A percentile compares a stretch with the other conserved stretches of the same genome.
Conservation (phyloP, 2,329 filamentous ascomycete species). For the Rosellinia necatrix region DNA sequence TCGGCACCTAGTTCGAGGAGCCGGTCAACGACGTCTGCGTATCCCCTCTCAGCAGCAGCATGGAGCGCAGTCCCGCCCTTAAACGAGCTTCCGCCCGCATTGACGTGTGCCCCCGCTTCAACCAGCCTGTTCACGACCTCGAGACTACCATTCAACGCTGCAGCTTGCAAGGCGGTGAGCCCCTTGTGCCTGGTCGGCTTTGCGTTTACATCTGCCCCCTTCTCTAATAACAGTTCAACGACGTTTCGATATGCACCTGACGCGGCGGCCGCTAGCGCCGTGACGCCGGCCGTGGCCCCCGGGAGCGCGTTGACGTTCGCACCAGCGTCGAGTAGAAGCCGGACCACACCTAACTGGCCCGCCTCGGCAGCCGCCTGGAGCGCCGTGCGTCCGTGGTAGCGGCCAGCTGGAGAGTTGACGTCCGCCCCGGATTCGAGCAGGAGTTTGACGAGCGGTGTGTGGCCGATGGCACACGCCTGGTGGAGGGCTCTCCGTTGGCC, state of each 20-base stretch:
- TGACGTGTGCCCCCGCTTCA: constrained; percentile 37
- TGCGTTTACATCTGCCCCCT: constrained; percentile 42
- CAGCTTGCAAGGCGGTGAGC: constrained; percentile 47
- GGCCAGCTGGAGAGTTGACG: constrained; percentile 37
- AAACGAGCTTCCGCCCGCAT: constrained; percentile 41
- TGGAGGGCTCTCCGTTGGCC: constrained; percentile 45
- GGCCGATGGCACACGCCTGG: constrained; percentile 38
- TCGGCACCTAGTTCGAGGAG: constrained; percentile 45
- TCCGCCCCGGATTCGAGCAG: constrained; percentile 31
- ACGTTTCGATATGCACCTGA: constrained; percentile 35
- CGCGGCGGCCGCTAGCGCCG: constrained; percentile 45
- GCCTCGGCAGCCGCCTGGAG: constrained; percentile 42
- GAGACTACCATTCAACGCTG: constrained; percentile 37
- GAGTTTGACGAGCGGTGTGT: constrained; percentile 29
- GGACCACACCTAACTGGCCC: constrained; percentile 37
- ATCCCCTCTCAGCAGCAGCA: constrained; percentile 41
- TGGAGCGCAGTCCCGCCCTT: constrained; percentile 46
- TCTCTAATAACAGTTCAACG: constrained; percentile 37
- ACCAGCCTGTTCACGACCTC: constrained; percentile 39
- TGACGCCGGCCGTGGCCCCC: constrained; percentile 43
- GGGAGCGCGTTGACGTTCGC: constrained; percentile 42
- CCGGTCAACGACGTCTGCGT: constrained; percentile 33
- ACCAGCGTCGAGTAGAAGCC: constrained; percentile 35
- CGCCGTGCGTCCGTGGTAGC: constrained; percentile 42
- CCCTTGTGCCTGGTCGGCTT: constrained; percentile 43